Base-by-base conservation (phyloP, 83 land plant species). In the Larix sibirica region DNA sequence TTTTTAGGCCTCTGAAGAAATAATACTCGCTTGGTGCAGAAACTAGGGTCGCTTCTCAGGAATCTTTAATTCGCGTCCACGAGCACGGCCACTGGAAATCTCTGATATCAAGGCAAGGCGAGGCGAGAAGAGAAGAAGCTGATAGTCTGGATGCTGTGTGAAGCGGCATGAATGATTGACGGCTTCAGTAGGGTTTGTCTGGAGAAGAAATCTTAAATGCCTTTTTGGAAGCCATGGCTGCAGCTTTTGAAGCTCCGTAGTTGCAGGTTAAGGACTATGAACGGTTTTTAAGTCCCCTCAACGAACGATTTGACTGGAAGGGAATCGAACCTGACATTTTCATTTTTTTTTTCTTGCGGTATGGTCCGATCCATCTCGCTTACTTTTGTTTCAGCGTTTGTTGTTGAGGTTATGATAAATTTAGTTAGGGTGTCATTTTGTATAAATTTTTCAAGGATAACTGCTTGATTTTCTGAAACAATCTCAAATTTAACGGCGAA, bases 361-460 rank as follows among this genome's bases (percentile, higher is more conserved):
- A 73, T 42, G 77, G 26, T 24, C 56, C 21, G 77, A 73, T 73
- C 54, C 24, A 73, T 14, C 56, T 73, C 44, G 24, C 77, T 42
- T 73, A 44, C 3, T 73, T 0, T 73, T 42, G 47, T 73, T 73
- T 42, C 33, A 16, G 20, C 12, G n/a, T 69, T 28, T 69, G 20
- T 7, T 73, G 38, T 1, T 50, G 26, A 38, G 54, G 44, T 73
- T 73, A 23, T 42, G 56, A 44, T 73, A 73, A 40, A 73, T 73
- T 73, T 73, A 73, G 77, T 23, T n/a, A 73, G 77, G 77, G 26
- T 73, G 21, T 42, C 54, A 40, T 20, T 73, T 21, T n/a, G 56
- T 3, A 73, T 44, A 42, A n/a, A 7, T 73, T 73, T 50, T 50
- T 40, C 56, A 40, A 23, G 18, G 20, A 40, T 8, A 42, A 42